Conservation (phyloP, 164 flowering plant genomes). For the Litsea cubeba region DNA sequence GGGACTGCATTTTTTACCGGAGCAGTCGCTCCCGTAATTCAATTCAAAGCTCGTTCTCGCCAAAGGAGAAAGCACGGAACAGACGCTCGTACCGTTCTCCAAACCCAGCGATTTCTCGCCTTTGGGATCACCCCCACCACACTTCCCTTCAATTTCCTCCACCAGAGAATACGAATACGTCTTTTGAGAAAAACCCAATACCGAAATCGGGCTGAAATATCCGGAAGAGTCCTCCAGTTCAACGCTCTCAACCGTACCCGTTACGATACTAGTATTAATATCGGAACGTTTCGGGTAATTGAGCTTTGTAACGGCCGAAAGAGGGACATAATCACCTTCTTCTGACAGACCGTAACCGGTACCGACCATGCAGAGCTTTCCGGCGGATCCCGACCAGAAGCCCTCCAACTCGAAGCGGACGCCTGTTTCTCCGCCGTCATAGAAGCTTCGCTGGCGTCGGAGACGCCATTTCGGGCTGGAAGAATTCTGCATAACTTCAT, state of each 20-base stretch:
- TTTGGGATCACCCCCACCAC: conserved; percentile 7
- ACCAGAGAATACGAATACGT: conserved; percentile 31
- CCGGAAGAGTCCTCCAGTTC: conserved; percentile 1
- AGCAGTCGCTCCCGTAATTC: conserved; percentile 33
- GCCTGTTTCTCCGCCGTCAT: neutral
- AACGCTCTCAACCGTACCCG: conserved; percentile 43
- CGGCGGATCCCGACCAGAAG: conserved; percentile 44
- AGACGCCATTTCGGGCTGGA: neutral
- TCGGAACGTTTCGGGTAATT: conserved; percentile 26
- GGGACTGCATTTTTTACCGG: conserved; percentile 31
- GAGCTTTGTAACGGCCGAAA: conserved; percentile 41
- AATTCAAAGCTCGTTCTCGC: conserved; percentile 12
- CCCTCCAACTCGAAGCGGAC: conserved; percentile 31
- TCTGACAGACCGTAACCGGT: conserved; percentile 13
- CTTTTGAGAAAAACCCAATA: conserved; percentile 25
- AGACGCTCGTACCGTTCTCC: conserved; percentile 12
- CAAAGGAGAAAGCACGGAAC: conserved; percentile 8
- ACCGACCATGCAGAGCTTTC: conserved; percentile 61
- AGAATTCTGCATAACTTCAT: neutral
- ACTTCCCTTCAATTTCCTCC: conserved; percentile 11
- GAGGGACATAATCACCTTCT: conserved; percentile 26
- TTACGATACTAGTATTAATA: conserved; percentile 31
- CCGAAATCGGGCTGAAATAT: conserved; percentile 33
- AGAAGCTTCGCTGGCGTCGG: neutral
- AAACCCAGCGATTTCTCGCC: conserved; percentile 13